Conservation (phyloP, 179 eudicot genomes). For the Vitellaria paradoxa region DNA sequence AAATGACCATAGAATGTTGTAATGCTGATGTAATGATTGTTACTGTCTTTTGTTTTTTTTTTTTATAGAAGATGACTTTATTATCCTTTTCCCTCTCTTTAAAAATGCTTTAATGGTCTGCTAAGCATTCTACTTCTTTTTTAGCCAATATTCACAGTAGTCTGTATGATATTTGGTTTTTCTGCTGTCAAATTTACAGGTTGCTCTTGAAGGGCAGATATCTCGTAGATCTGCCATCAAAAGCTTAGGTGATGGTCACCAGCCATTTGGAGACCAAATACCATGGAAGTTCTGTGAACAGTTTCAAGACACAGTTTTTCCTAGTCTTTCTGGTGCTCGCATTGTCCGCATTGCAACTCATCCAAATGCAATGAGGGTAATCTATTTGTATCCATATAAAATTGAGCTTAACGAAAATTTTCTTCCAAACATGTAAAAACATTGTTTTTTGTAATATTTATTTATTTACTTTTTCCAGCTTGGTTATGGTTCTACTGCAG, state of each 20-base stretch:
- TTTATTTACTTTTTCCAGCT: constrained; percentile 43
- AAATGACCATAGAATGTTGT: neutral
- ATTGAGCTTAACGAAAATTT: constrained; percentile 2
- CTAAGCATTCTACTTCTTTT: neutral
- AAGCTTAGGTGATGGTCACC: constrained; percentile 69
- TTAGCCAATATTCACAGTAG: neutral
- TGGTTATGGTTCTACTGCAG: constrained; percentile 92
- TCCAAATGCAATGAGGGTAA: constrained; percentile 93
- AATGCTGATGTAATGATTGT: neutral
- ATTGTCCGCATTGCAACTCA: constrained; percentile 95
- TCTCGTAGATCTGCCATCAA: constrained; percentile 65
- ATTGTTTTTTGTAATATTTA: neutral
- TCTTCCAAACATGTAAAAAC: neutral
- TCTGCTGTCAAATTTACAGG: constrained; percentile 33
- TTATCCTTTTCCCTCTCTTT: neutral
- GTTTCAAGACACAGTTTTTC: constrained; percentile 66
- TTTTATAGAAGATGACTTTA: no score
- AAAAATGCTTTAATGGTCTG: neutral
- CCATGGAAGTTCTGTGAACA: constrained; percentile 96
- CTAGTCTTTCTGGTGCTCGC: constrained; percentile 91
- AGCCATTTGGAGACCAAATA: constrained; percentile 92
- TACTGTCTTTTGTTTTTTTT: neutral
- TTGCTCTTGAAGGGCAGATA: constrained; percentile 86
- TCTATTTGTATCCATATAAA: neutral
- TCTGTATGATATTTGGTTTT: neutral